Percentiles rank a stretch among this genome's conserved stretches.
phyloP scores from a whole-genome alignment of 1,284 basidiomycete genomes.

The Puccinia hordei region DNA sequence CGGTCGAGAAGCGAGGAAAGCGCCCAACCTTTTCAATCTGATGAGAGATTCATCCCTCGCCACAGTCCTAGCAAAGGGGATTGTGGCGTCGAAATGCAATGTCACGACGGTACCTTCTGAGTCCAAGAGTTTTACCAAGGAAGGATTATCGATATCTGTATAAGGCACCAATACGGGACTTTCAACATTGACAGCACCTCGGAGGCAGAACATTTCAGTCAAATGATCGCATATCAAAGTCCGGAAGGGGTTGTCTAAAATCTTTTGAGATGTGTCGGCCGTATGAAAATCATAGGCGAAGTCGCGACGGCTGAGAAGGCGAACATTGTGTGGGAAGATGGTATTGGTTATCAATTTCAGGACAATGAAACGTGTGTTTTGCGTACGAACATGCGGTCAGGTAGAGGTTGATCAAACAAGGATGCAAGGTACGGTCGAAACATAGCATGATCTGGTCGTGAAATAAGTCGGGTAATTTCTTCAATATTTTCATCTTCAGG shows the following conservation, averaged over 20 bases:
- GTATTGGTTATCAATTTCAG: constrained; percentile 52
- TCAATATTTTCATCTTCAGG: constrained; percentile 60
- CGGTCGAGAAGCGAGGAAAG: neutral
- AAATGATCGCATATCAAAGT: constrained; percentile 58
- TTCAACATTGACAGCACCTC: constrained; percentile 59
- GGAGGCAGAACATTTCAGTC: constrained; percentile 56
- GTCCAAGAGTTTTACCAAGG: constrained; percentile 58
- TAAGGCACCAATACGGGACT: constrained; percentile 58
- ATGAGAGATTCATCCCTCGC: constrained; percentile 55
- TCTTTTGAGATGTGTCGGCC: constrained; percentile 53
- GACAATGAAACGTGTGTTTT: neutral
- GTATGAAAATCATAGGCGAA: constrained; percentile 60
- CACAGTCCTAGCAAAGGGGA: constrained; percentile 59
- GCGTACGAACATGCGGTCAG: constrained; percentile 53
- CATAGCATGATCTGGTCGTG: constrained; percentile 54
- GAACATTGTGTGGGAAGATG: neutral
- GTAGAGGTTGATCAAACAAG: constrained; percentile 59
- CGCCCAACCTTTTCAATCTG: constrained; percentile 42
- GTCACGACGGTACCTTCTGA: constrained; percentile 59
- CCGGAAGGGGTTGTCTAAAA: constrained; percentile 57
- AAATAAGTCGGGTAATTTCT: constrained; percentile 58
- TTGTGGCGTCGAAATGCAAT: constrained; percentile 55
- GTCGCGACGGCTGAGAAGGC: constrained; percentile 55
- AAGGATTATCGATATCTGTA: constrained; percentile 55
- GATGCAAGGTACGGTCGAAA: constrained; percentile 53